phyloP scores from a whole-genome alignment of 2,329 filamentous ascomycete species.

The Tolypocladium nubicola region DNA sequence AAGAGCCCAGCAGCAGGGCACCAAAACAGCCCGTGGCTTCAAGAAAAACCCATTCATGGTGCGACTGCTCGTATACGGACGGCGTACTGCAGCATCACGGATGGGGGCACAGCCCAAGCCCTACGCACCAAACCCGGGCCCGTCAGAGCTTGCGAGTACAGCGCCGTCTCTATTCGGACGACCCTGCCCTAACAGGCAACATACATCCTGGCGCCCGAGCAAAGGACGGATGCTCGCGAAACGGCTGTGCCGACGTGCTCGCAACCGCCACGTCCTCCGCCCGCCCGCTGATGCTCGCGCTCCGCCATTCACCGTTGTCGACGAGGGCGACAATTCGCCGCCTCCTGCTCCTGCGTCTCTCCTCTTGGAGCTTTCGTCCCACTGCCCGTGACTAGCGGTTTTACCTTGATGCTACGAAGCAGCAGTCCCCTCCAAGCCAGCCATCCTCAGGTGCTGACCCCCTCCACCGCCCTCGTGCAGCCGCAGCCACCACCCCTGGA shows the following conservation, averaged over 20 bases:
- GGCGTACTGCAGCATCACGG: background rate
- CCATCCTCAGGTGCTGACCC: background rate
- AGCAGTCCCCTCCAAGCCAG: background rate
- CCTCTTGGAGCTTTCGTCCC: background rate
- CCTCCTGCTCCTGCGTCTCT: background rate
- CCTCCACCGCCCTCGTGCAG: background rate
- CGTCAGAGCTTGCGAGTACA: background rate
- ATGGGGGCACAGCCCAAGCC: background rate
- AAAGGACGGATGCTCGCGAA: background rate
- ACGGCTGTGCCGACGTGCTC: background rate
- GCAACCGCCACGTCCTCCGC: background rate
- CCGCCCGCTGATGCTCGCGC: background rate
- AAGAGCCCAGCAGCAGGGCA: background rate
- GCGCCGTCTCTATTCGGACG: background rate
- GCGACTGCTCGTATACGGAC: background rate
- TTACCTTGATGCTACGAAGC: background rate
- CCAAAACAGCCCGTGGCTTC: background rate
- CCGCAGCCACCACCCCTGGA: background rate
- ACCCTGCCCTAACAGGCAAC: background rate
- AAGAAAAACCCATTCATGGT: background rate
- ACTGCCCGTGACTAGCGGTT: background rate
- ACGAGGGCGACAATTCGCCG: background rate
- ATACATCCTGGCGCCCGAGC: background rate
- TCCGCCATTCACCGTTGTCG: background rate
- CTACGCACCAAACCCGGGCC: background rate